Base-by-base conservation (phyloP, 768 basidiomycete species). In the Boletus insuetus region DNA sequence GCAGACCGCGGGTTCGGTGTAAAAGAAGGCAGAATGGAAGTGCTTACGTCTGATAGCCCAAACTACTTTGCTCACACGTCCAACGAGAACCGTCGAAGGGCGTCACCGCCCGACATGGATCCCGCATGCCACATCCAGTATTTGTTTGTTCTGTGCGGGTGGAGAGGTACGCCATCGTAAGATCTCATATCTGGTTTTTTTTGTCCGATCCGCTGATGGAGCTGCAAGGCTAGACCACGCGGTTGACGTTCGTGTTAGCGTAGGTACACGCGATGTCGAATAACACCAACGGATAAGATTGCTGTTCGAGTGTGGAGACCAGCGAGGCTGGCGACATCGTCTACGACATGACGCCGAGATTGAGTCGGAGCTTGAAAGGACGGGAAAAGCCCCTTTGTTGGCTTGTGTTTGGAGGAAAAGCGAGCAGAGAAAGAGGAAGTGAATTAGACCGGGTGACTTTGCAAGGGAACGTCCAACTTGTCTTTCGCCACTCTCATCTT, bases 351-450 rank as follows among this genome's bases (percentile, higher is more conserved):
- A 22, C 6, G 47, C 6, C 39, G 24, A 6, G 38, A 51, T 59
- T 65, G 19, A 45, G 10, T 60, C 65, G 65, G 65, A 68, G 58
- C 8, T 55, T 53, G 11, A 61, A 66, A 38, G 6, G 22, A 12
- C 60, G 57, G 64, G 41, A 58, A 38, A 59, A 51, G 26, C 58
- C 66, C 66, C 53, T 64, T 69, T 67, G 64, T 67, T 67, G 65
- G 58, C 40, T n/a, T 24, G 51, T 67, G 58, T 67, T 67, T 67
- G 67, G 58, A 19, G 56, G 60, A 20, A 53, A 55, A 56, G 63
- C 10, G 65, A 56, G 52, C 51, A 56, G 56, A 34, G 56, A 49
- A 50, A 59, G 52, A 50, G 55, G 49, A 45, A 53, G 64, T 55
- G 53, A 57, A 57, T 50, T 46, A 31, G 53, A 16, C 37, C 45